Conservation (phyloP, 768 basidiomycete species). For the Phlebiopsis gigantea region DNA sequence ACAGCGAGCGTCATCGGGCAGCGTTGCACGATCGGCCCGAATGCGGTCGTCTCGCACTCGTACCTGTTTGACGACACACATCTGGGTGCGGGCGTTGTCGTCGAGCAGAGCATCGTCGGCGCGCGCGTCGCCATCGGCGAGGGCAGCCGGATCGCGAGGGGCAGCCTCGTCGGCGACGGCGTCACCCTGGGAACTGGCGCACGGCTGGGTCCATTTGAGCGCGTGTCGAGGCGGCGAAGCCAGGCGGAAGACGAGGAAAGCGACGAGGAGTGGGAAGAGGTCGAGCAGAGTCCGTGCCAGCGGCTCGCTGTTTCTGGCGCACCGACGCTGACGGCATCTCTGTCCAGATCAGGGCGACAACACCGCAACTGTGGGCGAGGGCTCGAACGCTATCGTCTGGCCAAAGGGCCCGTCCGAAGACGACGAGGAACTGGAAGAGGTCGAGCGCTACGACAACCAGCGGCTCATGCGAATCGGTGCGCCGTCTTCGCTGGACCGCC, state of each 20-base stretch:
- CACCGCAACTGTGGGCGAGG: conserved; percentile 52
- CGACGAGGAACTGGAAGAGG: conserved; percentile 59
- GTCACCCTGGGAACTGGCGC: conserved; percentile 77
- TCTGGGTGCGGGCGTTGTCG: conserved; percentile 64
- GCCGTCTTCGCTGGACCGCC: conserved; percentile 6
- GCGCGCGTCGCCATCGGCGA: conserved; percentile 68
- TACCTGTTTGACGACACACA: conserved; percentile 80
- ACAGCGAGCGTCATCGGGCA: conserved; percentile 73
- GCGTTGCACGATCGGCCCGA: conserved; percentile 66
- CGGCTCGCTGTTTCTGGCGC: neutral
- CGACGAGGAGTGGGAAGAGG: conserved; percentile 45
- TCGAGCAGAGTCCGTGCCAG: conserved; percentile 52
- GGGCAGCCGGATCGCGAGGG: conserved; percentile 58
- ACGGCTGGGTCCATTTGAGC: conserved; percentile 59
- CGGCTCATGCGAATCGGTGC: conserved; percentile 73
- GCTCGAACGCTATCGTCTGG: conserved; percentile 80
- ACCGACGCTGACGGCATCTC: neutral
- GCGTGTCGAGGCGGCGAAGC: conserved; percentile 55
- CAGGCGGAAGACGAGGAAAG: conserved; percentile 31
- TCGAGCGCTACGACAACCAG: conserved; percentile 59
- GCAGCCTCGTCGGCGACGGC: conserved; percentile 78
- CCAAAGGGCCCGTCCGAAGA: conserved; percentile 55
- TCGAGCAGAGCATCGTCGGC: conserved; percentile 80
- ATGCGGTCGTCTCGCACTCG: conserved; percentile 63
- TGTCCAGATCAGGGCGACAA: conserved; percentile 43